These are phyloP conservation scores for Plasmodium cynomolgi DNA, from an alignment of 169 alveolate species.

Conservation along the genomic window DNA sequence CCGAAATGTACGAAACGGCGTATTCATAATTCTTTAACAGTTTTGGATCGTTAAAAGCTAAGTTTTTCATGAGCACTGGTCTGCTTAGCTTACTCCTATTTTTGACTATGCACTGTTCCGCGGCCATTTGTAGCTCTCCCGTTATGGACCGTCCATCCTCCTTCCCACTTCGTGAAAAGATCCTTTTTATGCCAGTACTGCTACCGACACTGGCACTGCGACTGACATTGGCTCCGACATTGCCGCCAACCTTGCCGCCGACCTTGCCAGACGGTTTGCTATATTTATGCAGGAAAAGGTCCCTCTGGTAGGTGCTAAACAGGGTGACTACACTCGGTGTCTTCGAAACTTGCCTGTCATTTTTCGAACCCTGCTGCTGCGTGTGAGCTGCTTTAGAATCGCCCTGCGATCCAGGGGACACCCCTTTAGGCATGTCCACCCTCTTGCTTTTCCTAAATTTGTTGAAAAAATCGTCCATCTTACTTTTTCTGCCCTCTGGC, in stretches of 20 bases:
- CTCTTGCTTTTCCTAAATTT: conserved; percentile 4
- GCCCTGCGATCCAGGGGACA: neutral
- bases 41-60: conserved; percentile 29
- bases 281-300: conserved; percentile 11
- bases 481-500: neutral
- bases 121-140: conserved; percentile 6
- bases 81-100: conserved; percentile 17
- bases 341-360: neutral
- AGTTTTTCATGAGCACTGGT: conserved; percentile 4
- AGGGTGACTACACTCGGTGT: neutral
- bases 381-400: neutral
- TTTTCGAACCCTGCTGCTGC: neutral
- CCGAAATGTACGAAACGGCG: neutral
- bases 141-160: conserved; percentile 4
- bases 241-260: neutral
- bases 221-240: neutral
- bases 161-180: neutral
- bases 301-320: conserved; percentile 28
- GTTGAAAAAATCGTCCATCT: neutral
- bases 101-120: conserved; percentile 9
- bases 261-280: neutral
- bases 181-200: neutral
- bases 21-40: conserved; percentile 14
- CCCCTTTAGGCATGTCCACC: neutral
- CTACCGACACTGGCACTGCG: neutral